phyloP scores from a whole-genome alignment of 306 rosid species.

The Styphnolobium japonicum region DNA sequence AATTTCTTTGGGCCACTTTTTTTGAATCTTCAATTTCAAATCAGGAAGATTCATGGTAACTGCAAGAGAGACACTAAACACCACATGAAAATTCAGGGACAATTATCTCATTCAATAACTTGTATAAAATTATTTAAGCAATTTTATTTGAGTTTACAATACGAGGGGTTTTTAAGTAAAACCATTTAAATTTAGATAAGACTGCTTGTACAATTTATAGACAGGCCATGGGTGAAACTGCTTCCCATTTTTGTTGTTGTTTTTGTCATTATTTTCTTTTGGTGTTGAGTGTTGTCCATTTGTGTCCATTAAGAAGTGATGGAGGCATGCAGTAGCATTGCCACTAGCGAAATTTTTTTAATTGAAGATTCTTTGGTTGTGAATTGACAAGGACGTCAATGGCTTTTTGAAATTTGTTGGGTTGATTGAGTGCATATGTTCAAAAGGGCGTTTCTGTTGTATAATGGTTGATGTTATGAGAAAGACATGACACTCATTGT shows the following conservation, averaged over 20 bases:
- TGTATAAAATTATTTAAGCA: not conserved
- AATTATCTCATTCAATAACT: not conserved
- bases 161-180: not conserved
- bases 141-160: not conserved
- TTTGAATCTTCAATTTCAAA: conserved; percentile 28
- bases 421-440: not conserved
- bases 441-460: not conserved
- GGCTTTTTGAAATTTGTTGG: not conserved
- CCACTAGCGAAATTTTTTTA: not conserved
- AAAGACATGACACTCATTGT: not conserved
- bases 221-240: not conserved
- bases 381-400: not conserved
- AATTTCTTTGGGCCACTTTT: too few relatives aligned
- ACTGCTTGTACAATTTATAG: not conserved
- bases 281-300: not conserved
- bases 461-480: not conserved
- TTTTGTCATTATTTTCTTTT: not conserved
- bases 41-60: conserved; percentile 29
- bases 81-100: not conserved
- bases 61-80: not conserved
- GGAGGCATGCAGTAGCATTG: not conserved
- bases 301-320: not conserved
- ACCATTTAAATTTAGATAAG: not conserved
- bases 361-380: not conserved
- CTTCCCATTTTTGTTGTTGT: not conserved